These are phyloP conservation scores for Lepidium sativum DNA, from an alignment of 345 rosid genomes.

Conservation along the genomic window DNA sequence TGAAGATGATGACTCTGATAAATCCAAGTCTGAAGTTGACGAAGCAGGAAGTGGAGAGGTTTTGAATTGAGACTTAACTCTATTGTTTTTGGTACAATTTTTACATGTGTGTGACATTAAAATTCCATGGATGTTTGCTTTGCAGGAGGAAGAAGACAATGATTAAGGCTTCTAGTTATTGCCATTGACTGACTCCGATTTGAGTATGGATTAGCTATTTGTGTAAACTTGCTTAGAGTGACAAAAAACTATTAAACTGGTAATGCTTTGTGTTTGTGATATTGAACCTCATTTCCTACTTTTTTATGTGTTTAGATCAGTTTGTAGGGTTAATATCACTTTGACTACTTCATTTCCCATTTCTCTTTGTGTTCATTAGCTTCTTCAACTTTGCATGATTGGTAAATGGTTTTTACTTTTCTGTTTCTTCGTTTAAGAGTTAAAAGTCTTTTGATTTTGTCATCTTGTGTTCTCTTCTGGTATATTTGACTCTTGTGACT, in stretches of 20 bases:
- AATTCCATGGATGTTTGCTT: background rate
- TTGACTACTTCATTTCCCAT: background rate
- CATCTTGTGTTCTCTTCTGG: background rate
- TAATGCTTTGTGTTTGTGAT: constrained; percentile 20
- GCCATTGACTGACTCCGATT: constrained; percentile 25
- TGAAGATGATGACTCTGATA: constrained; percentile 65
- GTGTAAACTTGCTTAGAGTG: constrained; percentile 20
- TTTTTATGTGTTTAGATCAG: constrained; percentile 3
- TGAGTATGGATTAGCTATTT: constrained; percentile 13
- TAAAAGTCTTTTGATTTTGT: background rate
- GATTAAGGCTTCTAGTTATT: constrained; percentile 23
- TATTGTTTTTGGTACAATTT: background rate
- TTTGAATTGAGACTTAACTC: background rate
- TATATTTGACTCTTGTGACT: constrained; percentile 2
- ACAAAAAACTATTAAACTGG: constrained; percentile 4
- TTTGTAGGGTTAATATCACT: constrained; percentile 16
- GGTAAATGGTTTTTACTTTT: background rate
- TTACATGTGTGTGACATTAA: background rate
- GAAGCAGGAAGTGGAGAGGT: constrained; percentile 61
- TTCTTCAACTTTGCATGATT: background rate
- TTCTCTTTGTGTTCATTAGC: background rate
- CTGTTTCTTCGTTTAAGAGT: background rate
- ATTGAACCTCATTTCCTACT: constrained; percentile 10
- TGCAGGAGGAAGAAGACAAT: constrained; percentile 58
- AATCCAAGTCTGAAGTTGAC: constrained; percentile 73